Conservation (phyloP, 2,329 filamentous ascomycete genomes). For the Bretziella fagacearum region DNA sequence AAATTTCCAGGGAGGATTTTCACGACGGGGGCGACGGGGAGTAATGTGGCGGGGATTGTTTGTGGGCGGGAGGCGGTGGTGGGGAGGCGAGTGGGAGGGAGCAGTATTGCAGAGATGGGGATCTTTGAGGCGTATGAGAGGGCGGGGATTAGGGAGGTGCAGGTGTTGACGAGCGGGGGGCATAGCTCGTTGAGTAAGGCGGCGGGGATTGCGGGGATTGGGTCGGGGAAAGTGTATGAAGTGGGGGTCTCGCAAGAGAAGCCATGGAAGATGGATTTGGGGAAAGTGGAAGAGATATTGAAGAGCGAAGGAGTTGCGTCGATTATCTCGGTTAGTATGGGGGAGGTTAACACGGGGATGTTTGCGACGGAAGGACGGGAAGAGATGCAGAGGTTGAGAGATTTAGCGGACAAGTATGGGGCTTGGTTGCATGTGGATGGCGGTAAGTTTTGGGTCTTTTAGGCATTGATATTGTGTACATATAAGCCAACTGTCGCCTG, state of each 20-base stretch:
- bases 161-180: conserved; percentile 62
- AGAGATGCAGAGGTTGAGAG: conserved; percentile 47
- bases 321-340: conserved; percentile 66
- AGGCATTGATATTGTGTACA: background rate
- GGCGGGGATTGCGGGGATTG: conserved; percentile 65
- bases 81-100: conserved; percentile 20
- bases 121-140: conserved; percentile 46
- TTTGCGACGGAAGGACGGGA: conserved; percentile 46
- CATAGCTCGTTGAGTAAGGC: conserved; percentile 79
- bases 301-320: conserved; percentile 36
- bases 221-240: conserved; percentile 48
- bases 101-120: conserved; percentile 50
- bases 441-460: conserved; percentile 27
- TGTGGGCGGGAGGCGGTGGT: conserved; percentile 49
- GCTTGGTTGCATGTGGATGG: conserved; percentile 87
- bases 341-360: conserved; percentile 78
- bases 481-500: background rate
- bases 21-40: conserved; percentile 51
- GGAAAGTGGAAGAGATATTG: conserved; percentile 44
- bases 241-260: conserved; percentile 30
- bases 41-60: conserved; percentile 62
- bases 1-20: conserved; percentile 39
- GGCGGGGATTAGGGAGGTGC: conserved; percentile 49
- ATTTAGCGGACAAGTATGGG: conserved; percentile 52
- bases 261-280: conserved; percentile 55